phyloP scores from a whole-genome alignment of 1,139 yeast genomes.

The Magnusiomyces magnusii region DNA sequence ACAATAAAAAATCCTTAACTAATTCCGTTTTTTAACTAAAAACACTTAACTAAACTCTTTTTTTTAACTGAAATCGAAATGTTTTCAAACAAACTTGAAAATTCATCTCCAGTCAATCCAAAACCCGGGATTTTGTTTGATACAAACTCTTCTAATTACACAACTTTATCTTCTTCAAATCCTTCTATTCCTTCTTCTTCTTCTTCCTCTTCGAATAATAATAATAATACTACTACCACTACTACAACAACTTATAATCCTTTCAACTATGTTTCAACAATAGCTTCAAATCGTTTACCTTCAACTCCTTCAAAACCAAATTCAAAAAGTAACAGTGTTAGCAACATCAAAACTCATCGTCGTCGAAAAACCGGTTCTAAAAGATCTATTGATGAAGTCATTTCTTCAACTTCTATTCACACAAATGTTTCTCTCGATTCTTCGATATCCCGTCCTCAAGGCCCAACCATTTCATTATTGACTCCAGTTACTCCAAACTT shows the following conservation, averaged over 20 bases:
- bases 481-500: slow-evolving; percentile 17
- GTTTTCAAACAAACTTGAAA: not conserved
- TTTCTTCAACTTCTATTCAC: slow-evolving; percentile 24
- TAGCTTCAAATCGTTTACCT: slow-evolving; percentile 16
- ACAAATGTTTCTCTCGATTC: not conserved
- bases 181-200: no score
- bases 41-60: no score
- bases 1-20: no score
- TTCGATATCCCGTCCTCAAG: not conserved
- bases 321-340: slow-evolving; percentile 11
- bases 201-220: no score
- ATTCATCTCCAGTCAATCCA: not conserved
- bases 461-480: not conserved
- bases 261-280: slow-evolving; percentile 21
- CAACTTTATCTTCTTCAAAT: not conserved
- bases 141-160: not conserved
- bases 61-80: no score
- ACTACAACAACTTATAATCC: slow-evolving; percentile 12
- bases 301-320: not conserved
- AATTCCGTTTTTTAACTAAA: no score
- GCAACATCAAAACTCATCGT: slow-evolving; percentile 13
- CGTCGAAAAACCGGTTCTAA: slow-evolving; percentile 27
- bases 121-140: not conserved
- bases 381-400: slow-evolving; percentile 28
- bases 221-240: no score